Evolutionary conservation across 2,329 filamentous ascomycete species (phyloP).

Genomic region (Fusarium denticulatum): DNA sequence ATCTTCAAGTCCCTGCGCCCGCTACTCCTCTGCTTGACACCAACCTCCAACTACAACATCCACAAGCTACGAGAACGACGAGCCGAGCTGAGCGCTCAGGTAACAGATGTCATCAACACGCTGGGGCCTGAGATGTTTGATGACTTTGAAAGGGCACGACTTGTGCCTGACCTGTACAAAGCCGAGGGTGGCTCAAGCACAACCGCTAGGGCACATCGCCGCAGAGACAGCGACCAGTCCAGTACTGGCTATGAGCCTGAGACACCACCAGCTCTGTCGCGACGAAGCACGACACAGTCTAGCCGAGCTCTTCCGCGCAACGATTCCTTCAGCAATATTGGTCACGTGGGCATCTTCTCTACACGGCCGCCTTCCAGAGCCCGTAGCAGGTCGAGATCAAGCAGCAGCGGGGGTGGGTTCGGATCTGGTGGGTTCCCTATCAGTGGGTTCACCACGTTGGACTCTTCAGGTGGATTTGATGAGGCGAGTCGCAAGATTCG

Average conservation of each 20-base stretch:
- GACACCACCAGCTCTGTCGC: slow-evolving; percentile 53
- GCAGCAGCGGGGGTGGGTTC: slow-evolving; percentile 72
- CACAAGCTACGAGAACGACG: slow-evolving; percentile 79
- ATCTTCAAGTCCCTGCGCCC: slow-evolving; percentile 95
- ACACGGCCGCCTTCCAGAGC: slow-evolving; percentile 86
- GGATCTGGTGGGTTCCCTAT: slow-evolving; percentile 72
- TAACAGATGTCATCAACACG: slow-evolving; percentile 93
- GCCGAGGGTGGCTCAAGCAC: slow-evolving; percentile 46
- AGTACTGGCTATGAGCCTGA: slow-evolving; percentile 51
- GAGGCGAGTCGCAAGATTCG: slow-evolving; percentile 86
- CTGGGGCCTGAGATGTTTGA: slow-evolving; percentile 95
- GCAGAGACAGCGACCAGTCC: slow-evolving; percentile 62
- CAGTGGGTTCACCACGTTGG: slow-evolving; percentile 73
- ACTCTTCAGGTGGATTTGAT: slow-evolving; percentile 77
- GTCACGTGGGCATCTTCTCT: slow-evolving; percentile 88
- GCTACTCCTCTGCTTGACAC: slow-evolving; percentile 84
- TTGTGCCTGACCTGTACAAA: slow-evolving; percentile 67
- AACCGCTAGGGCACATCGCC: slow-evolving; percentile 41
- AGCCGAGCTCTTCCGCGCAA: slow-evolving; percentile 76
- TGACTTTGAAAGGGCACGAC: slow-evolving; percentile 85
- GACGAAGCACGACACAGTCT: slow-evolving; percentile 63
- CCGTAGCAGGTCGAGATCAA: slow-evolving; percentile 74
- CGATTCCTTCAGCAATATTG: slow-evolving; percentile 93
- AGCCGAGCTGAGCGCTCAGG: slow-evolving; percentile 78
- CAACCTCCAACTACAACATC: slow-evolving; percentile 84